A percentile compares a stretch with the other conserved stretches of the same genome.
These are phyloP conservation scores for Beauveria rudraprayagi DNA, from an alignment of 2,329 filamentous ascomycete genomes.

Conservation along the genomic window DNA sequence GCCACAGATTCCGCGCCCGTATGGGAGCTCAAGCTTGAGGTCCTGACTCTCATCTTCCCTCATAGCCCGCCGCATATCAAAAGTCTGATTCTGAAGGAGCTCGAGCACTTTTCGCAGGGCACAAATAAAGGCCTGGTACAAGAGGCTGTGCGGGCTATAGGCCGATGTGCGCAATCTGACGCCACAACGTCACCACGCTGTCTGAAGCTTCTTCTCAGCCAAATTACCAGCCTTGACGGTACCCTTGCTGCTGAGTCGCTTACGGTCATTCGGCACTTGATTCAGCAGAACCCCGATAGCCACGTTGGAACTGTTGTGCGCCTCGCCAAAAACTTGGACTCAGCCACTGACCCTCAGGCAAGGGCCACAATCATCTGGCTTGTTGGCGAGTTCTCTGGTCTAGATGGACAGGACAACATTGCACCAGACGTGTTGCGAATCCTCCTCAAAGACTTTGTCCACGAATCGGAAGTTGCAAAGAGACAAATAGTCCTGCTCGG, in stretches of 20 bases:
- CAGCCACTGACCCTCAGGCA: constrained; percentile 77
- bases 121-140: constrained; percentile 69
- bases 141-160: constrained; percentile 87
- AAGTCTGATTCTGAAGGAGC: constrained; percentile 79
- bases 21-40: constrained; percentile 86
- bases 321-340: constrained; percentile 84
- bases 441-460: constrained; percentile 72
- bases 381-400: constrained; percentile 83
- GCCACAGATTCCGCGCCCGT: constrained; percentile 71
- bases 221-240: constrained; percentile 82
- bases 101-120: constrained; percentile 83
- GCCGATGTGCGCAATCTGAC: constrained; percentile 80
- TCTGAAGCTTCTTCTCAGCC: constrained; percentile 71
- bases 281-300: constrained; percentile 76
- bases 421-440: constrained; percentile 88
- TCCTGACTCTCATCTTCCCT: constrained; percentile 85
- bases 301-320: constrained; percentile 82
- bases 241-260: constrained; percentile 85
- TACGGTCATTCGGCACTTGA: constrained; percentile 90
- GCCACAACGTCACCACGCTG: constrained; percentile 65
- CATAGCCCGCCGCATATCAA: constrained; percentile 68
- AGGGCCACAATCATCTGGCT: constrained; percentile 96
- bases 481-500: constrained; percentile 86
- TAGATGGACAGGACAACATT: constrained; percentile 76
- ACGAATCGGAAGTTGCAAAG: constrained; percentile 79